Evolutionary conservation across 1,284 basidiomycete species (phyloP).

Genomic region (Sanghuangporus baumii): DNA sequence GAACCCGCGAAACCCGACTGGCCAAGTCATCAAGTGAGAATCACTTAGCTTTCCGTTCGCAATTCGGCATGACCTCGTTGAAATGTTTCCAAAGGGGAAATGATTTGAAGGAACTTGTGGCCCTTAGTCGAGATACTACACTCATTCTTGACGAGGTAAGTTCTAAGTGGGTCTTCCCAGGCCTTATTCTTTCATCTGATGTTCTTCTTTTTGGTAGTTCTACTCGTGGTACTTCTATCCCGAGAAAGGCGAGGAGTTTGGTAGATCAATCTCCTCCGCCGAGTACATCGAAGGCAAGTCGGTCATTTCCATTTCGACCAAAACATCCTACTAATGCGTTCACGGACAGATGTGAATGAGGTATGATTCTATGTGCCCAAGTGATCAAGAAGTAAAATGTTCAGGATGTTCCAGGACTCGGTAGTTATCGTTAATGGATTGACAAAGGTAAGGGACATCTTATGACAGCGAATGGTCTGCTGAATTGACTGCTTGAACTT

Average conservation of each 20-base stretch:
- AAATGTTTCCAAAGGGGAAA: conserved; percentile 46
- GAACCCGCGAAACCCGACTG: conserved; percentile 91
- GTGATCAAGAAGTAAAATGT: not conserved
- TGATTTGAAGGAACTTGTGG: conserved; percentile 77
- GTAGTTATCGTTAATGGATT: conserved; percentile 87
- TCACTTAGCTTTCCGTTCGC: not conserved
- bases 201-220: conserved; percentile 48
- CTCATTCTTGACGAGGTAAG: conserved; percentile 82
- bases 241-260: conserved; percentile 67
- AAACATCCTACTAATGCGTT: not conserved
- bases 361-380: conserved; percentile 28
- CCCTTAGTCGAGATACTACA: conserved; percentile 70
- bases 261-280: conserved; percentile 79
- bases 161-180: not conserved
- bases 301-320: not conserved
- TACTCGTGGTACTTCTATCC: conserved; percentile 92
- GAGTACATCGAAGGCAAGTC: conserved; percentile 58
- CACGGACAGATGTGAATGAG: conserved; percentile 61
- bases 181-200: not conserved
- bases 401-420: conserved; percentile 46
- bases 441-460: conserved; percentile 62
- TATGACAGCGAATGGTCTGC: not conserved
- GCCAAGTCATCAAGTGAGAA: conserved; percentile 56
- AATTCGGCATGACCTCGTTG: conserved; percentile 5
- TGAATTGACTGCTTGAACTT: not conserved